Evolutionary conservation across 106 monocot species (phyloP).

Genomic region (Dendrobium chrysotoxum): DNA sequence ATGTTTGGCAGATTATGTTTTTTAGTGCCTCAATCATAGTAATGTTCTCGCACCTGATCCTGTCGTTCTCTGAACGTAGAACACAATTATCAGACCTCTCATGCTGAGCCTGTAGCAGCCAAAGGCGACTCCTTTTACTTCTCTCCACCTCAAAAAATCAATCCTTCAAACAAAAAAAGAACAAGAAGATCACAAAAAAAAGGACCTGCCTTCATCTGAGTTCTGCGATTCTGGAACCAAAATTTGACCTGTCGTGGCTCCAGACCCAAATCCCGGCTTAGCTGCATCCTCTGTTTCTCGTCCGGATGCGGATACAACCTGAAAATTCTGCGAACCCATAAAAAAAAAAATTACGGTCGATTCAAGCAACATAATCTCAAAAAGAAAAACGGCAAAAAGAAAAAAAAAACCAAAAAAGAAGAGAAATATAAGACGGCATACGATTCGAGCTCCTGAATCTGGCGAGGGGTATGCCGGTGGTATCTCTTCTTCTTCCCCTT

Average conservation of each 20-base stretch:
- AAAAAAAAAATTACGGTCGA: neutral
- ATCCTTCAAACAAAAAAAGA: neutral
- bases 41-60: constrained; percentile 58
- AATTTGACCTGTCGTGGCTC: constrained; percentile 74
- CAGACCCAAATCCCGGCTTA: constrained; percentile 48
- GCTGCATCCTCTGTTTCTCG: constrained; percentile 76
- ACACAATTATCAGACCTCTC: constrained; percentile 53
- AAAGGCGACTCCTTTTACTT: neutral
- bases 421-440: constrained; percentile 18
- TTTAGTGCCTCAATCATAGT: constrained; percentile 45
- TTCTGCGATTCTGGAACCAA: constrained; percentile 74
- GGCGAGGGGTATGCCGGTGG: constrained; percentile 57
- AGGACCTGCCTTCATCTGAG: constrained; percentile 48
- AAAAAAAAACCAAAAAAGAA: neutral
- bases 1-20: constrained; percentile 42
- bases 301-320: constrained; percentile 66
- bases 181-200: neutral
- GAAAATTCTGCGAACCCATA: constrained; percentile 26
- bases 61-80: constrained; percentile 58
- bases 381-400: neutral
- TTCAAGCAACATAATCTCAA: too few relatives aligned
- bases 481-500: constrained; percentile 41
- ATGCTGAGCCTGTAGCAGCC: constrained; percentile 38
- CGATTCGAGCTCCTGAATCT: constrained; percentile 81
- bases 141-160: neutral